Conservation (phyloP, 148 eudicot genomes). For the Cornus florida region DNA sequence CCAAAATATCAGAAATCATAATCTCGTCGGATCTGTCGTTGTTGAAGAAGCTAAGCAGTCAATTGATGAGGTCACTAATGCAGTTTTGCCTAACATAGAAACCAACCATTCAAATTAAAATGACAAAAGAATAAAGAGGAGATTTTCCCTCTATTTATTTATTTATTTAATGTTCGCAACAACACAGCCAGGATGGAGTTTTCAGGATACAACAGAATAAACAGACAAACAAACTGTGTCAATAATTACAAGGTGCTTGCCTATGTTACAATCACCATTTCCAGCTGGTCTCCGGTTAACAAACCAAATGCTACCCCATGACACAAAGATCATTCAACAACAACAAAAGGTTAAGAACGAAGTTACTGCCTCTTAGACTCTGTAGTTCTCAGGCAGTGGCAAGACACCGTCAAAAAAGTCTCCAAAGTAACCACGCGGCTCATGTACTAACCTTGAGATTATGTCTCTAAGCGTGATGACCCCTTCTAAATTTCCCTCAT, state of each 20-base stretch:
- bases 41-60: too few relatives aligned
- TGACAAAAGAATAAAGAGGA: too few relatives aligned
- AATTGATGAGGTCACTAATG: too few relatives aligned
- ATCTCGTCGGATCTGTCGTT: too few relatives aligned
- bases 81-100: too few relatives aligned
- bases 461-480: conserved; percentile 91
- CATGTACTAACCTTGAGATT: conserved; percentile 92
- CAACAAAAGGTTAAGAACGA: neutral
- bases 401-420: conserved; percentile 91
- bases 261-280: conserved; percentile 5
- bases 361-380: conserved; percentile 44
- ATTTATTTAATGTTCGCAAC: neutral
- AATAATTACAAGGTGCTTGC: neutral
- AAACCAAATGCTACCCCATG: neutral
- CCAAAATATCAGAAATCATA: too few relatives aligned
- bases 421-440: conserved; percentile 88
- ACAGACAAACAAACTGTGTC: neutral
- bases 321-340: neutral
- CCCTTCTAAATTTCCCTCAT: conserved; percentile 64
- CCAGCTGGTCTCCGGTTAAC: conserved; percentile 8
- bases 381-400: conserved; percentile 65
- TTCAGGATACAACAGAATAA: neutral
- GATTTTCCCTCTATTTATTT: too few relatives aligned
- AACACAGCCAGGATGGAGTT: neutral
- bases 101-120: too few relatives aligned